phyloP scores from a whole-genome alignment of 805 yeast species.

The Yamadazyma endophytica region DNA sequence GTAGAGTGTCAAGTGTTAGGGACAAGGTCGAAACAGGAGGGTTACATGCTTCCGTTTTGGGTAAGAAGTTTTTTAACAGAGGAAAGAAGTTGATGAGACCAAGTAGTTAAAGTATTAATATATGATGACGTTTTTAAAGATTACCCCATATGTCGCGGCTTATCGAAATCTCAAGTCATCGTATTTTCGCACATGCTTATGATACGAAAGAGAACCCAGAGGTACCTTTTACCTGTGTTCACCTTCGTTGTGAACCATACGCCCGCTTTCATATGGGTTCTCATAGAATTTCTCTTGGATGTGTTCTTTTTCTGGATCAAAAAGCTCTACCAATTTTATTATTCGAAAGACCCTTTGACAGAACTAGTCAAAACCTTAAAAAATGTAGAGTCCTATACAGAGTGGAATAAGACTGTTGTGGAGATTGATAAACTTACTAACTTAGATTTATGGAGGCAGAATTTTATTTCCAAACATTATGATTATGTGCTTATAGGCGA shows the following conservation, averaged over 20 bases:
- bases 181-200: slow-evolving; percentile 3
- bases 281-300: slow-evolving; percentile 41
- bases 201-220: slow-evolving; percentile 4
- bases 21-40: slow-evolving; percentile 45
- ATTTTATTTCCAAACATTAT: slow-evolving; percentile 74
- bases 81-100: slow-evolving; percentile 46
- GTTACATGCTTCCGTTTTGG: slow-evolving; percentile 48
- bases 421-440: slow-evolving; percentile 47
- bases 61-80: slow-evolving; percentile 52
- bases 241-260: slow-evolving; percentile 29
- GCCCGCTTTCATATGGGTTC: slow-evolving; percentile 37
- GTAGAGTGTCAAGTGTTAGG: slow-evolving; percentile 45
- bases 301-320: slow-evolving; percentile 45
- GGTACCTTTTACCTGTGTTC: slow-evolving; percentile 18
- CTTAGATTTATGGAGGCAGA: slow-evolving; percentile 66
- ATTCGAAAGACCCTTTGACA: slow-evolving; percentile 40
- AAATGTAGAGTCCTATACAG: slow-evolving; percentile 55
- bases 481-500: slow-evolving; percentile 82
- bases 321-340: slow-evolving; percentile 29
- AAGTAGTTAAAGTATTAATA: slow-evolving; percentile 1
- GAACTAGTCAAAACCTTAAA: slow-evolving; percentile 47
- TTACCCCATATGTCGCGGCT: too few relatives aligned
- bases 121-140: too few relatives aligned
- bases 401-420: slow-evolving; percentile 58
- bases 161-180: too few relatives aligned